Evolutionary conservation across 768 basidiomycete species (phyloP).

Genomic region (Chalciporus sphaerocephalus): DNA sequence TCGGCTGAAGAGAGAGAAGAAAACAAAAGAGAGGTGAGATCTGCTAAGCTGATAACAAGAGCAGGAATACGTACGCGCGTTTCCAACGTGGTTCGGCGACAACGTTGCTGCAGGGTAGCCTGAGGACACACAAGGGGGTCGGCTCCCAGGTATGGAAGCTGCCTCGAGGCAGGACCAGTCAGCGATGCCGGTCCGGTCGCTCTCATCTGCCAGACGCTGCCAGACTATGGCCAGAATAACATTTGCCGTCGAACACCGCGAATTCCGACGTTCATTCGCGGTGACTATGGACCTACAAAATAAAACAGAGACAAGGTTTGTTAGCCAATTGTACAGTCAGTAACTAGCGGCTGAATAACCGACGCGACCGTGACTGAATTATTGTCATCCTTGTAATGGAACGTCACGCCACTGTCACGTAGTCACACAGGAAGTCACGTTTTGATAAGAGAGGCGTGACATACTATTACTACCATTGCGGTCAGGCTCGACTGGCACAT

Average conservation of each 20-base stretch:
- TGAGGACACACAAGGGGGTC: conserved; percentile 50
- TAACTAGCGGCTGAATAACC: too few relatives aligned
- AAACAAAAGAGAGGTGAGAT: conserved; percentile 33
- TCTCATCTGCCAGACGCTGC: background rate
- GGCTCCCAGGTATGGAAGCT: conserved; percentile 54
- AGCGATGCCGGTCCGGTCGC: conserved; percentile 10
- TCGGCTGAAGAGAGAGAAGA: conserved; percentile 21
- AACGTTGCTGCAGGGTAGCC: conserved; percentile 41
- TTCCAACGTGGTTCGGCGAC: conserved; percentile 57
- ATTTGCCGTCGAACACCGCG: background rate
- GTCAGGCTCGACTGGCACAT: too few relatives aligned
- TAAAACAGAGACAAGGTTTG: too few relatives aligned
- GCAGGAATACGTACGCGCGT: conserved; percentile 42
- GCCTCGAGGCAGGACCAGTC: conserved; percentile 34
- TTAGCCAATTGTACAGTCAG: too few relatives aligned
- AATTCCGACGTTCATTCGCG: conserved; percentile 3
- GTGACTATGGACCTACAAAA: too few relatives aligned
- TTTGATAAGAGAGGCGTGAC: background rate
- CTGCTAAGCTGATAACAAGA: conserved; percentile 29
- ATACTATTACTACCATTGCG: too few relatives aligned
- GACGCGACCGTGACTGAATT: too few relatives aligned
- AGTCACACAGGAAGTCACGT: background rate
- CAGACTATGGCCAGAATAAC: too few relatives aligned
- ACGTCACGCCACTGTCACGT: background rate
- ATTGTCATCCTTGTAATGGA: background rate